phyloP scores from a whole-genome alignment of 202 grass and related monocot genomes.

The Tripidium arundinaceum region DNA sequence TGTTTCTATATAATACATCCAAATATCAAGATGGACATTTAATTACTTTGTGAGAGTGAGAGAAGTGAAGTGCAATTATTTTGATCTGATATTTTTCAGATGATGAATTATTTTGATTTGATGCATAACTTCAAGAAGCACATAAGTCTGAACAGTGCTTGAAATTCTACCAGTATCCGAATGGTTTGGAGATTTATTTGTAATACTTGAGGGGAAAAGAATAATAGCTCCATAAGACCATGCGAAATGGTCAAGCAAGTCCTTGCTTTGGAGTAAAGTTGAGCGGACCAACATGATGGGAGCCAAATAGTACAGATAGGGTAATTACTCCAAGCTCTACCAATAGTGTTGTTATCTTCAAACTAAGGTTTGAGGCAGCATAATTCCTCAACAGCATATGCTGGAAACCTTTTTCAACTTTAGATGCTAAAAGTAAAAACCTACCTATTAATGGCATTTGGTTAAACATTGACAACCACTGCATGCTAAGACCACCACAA shows the following conservation, averaged over 20 bases:
- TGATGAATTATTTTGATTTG: neutral
- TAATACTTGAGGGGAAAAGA: neutral
- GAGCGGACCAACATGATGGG: neutral
- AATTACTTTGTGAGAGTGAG: neutral
- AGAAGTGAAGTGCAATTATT: neutral
- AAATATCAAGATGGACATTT: neutral
- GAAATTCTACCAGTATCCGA: neutral
- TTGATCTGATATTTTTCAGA: neutral
- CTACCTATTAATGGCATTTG: neutral
- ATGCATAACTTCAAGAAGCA: neutral
- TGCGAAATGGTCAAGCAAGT: neutral
- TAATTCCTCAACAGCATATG: no score
- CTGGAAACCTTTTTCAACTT: no score
- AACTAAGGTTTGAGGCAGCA: no score
- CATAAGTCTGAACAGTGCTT: neutral
- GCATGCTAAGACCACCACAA: neutral
- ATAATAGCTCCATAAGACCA: neutral
- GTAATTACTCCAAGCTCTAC: no score
- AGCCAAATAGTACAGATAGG: no score
- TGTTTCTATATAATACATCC: neutral
- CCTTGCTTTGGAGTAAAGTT: neutral
- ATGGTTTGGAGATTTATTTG: neutral
- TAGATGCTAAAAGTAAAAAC: no score
- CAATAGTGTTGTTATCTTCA: no score
- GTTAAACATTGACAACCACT: neutral